Percentiles rank a stretch among this genome's conserved stretches.
Conservation (phyloP, 106 monocot genomes). For the Allium sativum region DNA sequence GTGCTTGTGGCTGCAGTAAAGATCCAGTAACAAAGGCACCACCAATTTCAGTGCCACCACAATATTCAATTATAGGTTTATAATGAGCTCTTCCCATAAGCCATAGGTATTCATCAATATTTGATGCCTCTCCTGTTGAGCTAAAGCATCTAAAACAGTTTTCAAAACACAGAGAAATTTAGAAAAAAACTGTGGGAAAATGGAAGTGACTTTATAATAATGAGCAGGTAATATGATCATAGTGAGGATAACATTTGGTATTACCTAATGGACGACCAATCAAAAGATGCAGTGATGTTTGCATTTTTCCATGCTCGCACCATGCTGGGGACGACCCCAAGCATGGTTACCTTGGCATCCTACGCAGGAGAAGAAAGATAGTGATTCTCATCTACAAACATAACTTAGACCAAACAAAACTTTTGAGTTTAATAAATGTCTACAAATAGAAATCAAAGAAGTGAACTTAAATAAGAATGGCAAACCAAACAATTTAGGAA, state of each 20-base stretch:
- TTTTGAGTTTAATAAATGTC: too few relatives aligned
- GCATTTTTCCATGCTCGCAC: constrained; percentile 90
- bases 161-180: neutral
- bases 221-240: neutral
- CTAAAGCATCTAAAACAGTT: constrained; percentile 66
- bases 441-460: too few relatives aligned
- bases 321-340: constrained; percentile 92
- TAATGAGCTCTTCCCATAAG: constrained; percentile 88
- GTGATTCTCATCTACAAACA: neutral
- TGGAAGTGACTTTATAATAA: neutral
- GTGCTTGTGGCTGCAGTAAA: constrained; percentile 67
- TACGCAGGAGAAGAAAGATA: constrained; percentile 11
- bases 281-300: constrained; percentile 64
- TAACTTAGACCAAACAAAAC: neutral
- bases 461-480: too few relatives aligned
- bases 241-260: constrained; percentile 4
- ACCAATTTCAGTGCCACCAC: constrained; percentile 96
- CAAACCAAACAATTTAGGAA: too few relatives aligned
- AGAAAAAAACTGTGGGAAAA: neutral
- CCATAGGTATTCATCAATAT: constrained; percentile 87
- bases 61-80: constrained; percentile 93
- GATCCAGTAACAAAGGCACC: constrained; percentile 89
- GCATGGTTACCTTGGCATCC: constrained; percentile 98
- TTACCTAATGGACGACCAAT: constrained; percentile 92
- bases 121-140: constrained; percentile 92